A percentile compares a stretch with the other conserved stretches of the same genome.
Evolutionary conservation across 768 basidiomycete species (phyloP).

Genomic region (Rhodotorula babjevae): DNA sequence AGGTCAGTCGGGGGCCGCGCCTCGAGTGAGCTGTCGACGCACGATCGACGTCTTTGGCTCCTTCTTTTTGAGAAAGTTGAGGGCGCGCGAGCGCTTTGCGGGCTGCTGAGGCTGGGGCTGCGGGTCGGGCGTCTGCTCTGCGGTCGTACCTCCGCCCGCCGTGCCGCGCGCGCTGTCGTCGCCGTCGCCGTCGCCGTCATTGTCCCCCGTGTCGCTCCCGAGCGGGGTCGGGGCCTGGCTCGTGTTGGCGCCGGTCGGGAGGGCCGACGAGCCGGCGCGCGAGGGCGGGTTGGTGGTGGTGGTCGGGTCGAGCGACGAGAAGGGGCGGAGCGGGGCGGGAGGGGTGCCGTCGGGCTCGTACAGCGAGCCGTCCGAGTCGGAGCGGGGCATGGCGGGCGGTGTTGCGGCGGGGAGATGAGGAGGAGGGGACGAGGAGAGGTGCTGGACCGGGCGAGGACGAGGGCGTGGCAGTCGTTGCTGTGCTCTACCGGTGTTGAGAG

Average conservation of each 20-base stretch:
- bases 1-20: background rate
- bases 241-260: conserved; percentile 6
- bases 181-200: background rate
- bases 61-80: conserved; percentile 45
- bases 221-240: conserved; percentile 7
- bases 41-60: conserved; percentile 41
- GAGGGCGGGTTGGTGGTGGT: background rate
- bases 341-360: conserved; percentile 6
- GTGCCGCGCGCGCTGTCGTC: too few species aligned
- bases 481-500: too few species aligned
- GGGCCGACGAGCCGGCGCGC: background rate
- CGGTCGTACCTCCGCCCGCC: too few species aligned
- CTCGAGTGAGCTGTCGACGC: background rate
- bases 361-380: background rate
- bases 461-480: too few species aligned
- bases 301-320: background rate
- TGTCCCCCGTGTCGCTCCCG: too few species aligned
- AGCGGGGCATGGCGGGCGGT: background rate
- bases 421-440: too few species aligned
- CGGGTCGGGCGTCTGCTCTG: conserved; percentile 14
- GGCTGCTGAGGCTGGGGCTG: conserved; percentile 7
- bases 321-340: background rate
- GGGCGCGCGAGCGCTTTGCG: conserved; percentile 6
- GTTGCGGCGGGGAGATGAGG: background rate
- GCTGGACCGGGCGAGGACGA: too few species aligned